Conservation (phyloP, 805 yeast species). For the Grigorovia humatica region DNA sequence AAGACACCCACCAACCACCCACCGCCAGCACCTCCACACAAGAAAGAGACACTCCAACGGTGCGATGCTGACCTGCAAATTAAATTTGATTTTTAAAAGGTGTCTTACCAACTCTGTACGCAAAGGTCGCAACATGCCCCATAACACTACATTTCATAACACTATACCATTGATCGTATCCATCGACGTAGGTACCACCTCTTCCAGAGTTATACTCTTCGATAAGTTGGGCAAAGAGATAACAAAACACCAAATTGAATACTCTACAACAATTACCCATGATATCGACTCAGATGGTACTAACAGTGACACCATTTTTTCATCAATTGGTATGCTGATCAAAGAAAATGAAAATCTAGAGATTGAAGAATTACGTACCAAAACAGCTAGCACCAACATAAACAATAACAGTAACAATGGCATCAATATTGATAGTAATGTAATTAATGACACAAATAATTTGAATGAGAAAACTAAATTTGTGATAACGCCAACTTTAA, state of each 20-base stretch:
- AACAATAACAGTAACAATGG: no score
- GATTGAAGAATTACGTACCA: constrained; percentile 45
- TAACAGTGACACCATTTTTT: constrained; percentile 40
- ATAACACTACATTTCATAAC: not conserved
- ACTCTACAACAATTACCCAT: constrained; percentile 60
- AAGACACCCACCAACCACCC: no score
- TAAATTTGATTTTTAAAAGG: not conserved
- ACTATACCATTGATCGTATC: constrained; percentile 45
- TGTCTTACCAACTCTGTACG: not conserved
- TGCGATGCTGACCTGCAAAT: not conserved
- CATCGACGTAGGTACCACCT: constrained; percentile 85
- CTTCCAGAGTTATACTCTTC: constrained; percentile 81
- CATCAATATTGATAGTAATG: no score
- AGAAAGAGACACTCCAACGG: not conserved
- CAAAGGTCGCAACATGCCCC: not conserved
- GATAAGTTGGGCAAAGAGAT: constrained; percentile 62
- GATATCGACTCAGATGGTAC: constrained; percentile 5
- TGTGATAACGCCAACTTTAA: constrained; percentile 48
- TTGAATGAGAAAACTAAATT: not conserved
- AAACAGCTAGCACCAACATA: not conserved
- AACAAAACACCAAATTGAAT: constrained; percentile 84
- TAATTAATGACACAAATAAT: not conserved
- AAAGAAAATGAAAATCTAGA: constrained; percentile 48
- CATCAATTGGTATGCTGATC: constrained; percentile 67
- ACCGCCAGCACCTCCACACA: not conserved